Evolutionary conservation across 2,329 filamentous ascomycete species (phyloP), one percentile per base, ranked within the genome.

Genomic region (Trichothecium sympodiale): DNA sequence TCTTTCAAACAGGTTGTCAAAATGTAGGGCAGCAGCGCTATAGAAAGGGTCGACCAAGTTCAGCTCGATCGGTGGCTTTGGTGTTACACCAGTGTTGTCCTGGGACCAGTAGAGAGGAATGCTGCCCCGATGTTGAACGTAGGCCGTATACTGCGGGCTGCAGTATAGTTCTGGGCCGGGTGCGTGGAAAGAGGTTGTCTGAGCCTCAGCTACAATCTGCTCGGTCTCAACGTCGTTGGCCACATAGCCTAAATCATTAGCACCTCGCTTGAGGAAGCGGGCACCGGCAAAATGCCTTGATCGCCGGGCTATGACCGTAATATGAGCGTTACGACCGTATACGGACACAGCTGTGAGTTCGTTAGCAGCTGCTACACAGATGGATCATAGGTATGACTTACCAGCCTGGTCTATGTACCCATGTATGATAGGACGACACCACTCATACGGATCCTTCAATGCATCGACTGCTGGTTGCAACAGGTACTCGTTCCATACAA

Each of bases 161-260:
- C 86, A 79, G 54, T 86, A 95, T 9, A 94, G 71, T 33, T 76
- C 77, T 3, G 83, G 84, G 0, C 87, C 89, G 4, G 91, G 86
- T 3, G 84, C 82, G 60, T 98, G 91, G 47, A 98, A 95, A 0
- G 91, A 95, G 1, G 91, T 98, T 1, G 87, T 95, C 34, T 89
- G 66, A 48, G 87, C 85, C 53, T 98, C 91, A 1, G 88, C 91
- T 5, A 98, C 88, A 41, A 98, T 95, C 55, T 98, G 91, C 59
- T 98, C 91, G 1, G 91, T 96, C 60, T 98, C 93, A 17, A 98
- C 91, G 57, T 98, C 93, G 52, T 98, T 98, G 35, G 91, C 93
- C 37, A 98, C 91, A 54, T 94, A 94, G 12, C 91, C 89, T 38
- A 88, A 56, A 55, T 98, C 91, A 50, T 98, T 98, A 33, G 87